Evolutionary conservation across 257 asterid species (phyloP), one percentile per base, ranked within the genome.

Genomic region (Nicotiana attenuata): DNA sequence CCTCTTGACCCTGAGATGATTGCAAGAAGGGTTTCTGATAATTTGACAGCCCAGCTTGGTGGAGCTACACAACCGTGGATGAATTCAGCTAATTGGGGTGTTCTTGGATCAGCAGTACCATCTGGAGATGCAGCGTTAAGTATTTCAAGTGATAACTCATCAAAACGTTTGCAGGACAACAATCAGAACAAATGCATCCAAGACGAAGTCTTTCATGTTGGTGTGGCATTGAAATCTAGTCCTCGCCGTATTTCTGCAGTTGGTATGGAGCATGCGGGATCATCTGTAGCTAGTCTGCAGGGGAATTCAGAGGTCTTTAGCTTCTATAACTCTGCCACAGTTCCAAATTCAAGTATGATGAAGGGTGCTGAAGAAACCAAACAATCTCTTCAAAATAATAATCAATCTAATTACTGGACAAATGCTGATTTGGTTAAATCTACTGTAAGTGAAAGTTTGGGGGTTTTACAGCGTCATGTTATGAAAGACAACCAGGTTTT

Each of bases 331-430:
- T 82, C 89, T 83, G 66, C 87, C 81, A 78, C 88, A 64, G 80
- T 75, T 79, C 81, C 88, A 24, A 85, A 84, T 80, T 82, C 95
- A 64, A 73, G 84, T 76, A 78, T 82, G 80, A 81, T 10, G 59
- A 90, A 85, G 81, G 81, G 81, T 67, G 87, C 85, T 85, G 90
- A 83, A 59, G 94, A 87, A 77, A 84, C 86, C 82, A 86, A 82
- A 80, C 87, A 87, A 78, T 85, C 84, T 89, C 86, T 82, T 76
- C 89, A 80, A 41, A 89, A 86, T 76, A 88, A 81, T 81, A 65
- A 84, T 86, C 85, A 87, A 69, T 82, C 84, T 71, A 90, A 89
- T 86, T 91, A 86, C 80, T 92, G 98, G 98, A 91, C 84, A 83
- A 87, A 87, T 82, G 89, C 86, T 78, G 86, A 89, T 82, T 83